Conservation (phyloP, 2,329 filamentous ascomycete species). For the Dactylonectria estremocensis region DNA sequence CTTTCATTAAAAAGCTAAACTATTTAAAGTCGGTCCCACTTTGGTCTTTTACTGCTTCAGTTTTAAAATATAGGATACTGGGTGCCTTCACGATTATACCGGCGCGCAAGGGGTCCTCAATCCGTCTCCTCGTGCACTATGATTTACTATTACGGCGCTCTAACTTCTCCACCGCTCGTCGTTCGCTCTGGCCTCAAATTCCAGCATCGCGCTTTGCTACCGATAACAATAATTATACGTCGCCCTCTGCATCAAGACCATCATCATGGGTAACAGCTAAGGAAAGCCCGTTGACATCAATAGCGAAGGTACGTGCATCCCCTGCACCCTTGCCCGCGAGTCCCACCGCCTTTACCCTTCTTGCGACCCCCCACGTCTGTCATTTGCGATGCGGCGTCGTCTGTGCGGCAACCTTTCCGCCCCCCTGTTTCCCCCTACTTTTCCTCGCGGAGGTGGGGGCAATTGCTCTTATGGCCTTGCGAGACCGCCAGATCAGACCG, state of each 20-base stretch:
- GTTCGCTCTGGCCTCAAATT: conserved; percentile 36
- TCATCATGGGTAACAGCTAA: conserved; percentile 90
- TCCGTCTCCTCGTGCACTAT: background rate
- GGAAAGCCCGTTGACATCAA: conserved; percentile 93
- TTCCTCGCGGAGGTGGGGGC: no score
- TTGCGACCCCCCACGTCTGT: background rate
- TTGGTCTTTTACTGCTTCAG: background rate
- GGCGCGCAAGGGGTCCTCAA: background rate
- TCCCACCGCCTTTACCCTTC: background rate
- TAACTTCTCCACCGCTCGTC: conserved; percentile 41
- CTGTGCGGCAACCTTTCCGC: no score
- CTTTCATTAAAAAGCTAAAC: background rate
- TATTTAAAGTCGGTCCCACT: background rate
- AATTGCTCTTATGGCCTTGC: background rate
- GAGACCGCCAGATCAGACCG: background rate
- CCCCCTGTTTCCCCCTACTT: no score
- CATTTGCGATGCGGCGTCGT: background rate
- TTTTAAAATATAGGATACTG: background rate
- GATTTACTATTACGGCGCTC: conserved; percentile 35
- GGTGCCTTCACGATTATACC: background rate
- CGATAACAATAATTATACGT: conserved; percentile 49
- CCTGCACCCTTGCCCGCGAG: conserved; percentile 23
- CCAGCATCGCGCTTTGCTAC: conserved; percentile 50
- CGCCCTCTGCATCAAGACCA: conserved; percentile 45
- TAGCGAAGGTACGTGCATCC: conserved; percentile 84